Conservation (phyloP, 805 yeast species). For the Teunomyces barrocoloradensis region DNA sequence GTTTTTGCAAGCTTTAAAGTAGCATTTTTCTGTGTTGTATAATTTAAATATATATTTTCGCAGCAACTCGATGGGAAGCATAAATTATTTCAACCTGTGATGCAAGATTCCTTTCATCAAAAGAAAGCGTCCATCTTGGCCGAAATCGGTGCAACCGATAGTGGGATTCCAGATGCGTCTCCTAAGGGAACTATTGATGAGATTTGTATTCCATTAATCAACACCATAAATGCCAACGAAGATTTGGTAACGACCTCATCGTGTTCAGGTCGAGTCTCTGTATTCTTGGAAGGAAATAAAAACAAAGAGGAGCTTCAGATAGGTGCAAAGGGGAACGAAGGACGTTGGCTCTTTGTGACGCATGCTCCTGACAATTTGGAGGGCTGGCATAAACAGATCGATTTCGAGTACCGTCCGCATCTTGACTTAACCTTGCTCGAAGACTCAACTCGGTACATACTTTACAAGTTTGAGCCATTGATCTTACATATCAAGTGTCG, state of each 20-base stretch:
- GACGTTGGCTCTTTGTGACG: slow-evolving; percentile 78
- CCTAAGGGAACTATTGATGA: slow-evolving; percentile 88
- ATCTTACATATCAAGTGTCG: slow-evolving; percentile 83
- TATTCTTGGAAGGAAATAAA: slow-evolving; percentile 74
- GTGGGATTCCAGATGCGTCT: slow-evolving; percentile 57
- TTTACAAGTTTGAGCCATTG: slow-evolving; percentile 82
- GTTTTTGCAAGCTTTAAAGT: slow-evolving; percentile 54
- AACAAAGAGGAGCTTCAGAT: slow-evolving; percentile 34
- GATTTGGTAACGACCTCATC: slow-evolving; percentile 85
- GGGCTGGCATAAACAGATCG: slow-evolving; percentile 45
- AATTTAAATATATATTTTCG: background rate
- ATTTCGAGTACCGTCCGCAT: slow-evolving; percentile 14
- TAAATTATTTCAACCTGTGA: slow-evolving; percentile 7
- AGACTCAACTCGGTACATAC: slow-evolving; percentile 48
- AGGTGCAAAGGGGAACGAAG: slow-evolving; percentile 86
- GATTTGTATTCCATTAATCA: slow-evolving; percentile 68
- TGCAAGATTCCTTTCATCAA: slow-evolving; percentile 61
- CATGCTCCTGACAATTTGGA: slow-evolving; percentile 54
- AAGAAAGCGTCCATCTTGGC: slow-evolving; percentile 54
- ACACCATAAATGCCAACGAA: slow-evolving; percentile 56
- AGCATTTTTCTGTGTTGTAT: background rate
- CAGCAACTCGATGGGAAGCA: background rate
- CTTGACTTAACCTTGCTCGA: slow-evolving; percentile 6
- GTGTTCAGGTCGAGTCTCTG: slow-evolving; percentile 84
- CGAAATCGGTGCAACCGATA: slow-evolving; percentile 48